phyloP scores from a whole-genome alignment of 2,329 filamentous ascomycete species.

The Elsinoe fawcettii region DNA sequence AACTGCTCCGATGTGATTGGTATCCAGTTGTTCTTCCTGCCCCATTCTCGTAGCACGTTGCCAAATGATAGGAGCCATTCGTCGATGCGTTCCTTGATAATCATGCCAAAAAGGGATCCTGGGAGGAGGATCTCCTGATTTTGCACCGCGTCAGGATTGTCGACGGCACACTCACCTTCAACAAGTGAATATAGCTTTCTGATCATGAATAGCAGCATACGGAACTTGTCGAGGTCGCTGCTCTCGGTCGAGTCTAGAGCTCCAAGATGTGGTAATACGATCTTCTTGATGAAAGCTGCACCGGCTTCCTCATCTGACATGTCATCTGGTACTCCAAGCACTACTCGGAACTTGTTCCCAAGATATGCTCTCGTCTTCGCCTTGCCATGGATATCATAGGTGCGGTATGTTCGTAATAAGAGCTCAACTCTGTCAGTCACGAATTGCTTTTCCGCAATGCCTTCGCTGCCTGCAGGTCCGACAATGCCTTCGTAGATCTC shows the following conservation, averaged over 20 bases:
- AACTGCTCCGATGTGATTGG: constrained; percentile 71
- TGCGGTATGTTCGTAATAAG: constrained; percentile 85
- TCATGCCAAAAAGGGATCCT: constrained; percentile 88
- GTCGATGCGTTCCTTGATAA: constrained; percentile 88
- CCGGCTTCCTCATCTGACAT: constrained; percentile 84
- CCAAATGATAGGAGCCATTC: constrained; percentile 69
- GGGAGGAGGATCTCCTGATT: constrained; percentile 93
- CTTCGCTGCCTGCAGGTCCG: constrained; percentile 66
- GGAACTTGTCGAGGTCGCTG: constrained; percentile 88
- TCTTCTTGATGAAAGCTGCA: constrained; percentile 79
- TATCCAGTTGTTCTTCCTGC: constrained; percentile 42
- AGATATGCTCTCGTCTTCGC: constrained; percentile 77
- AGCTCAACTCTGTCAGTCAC: constrained; percentile 91
- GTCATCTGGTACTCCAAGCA: constrained; percentile 74
- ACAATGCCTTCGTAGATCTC: constrained; percentile 95
- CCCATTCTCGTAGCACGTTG: constrained; percentile 42
- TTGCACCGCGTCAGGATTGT: constrained; percentile 94
- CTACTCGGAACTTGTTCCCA: constrained; percentile 82
- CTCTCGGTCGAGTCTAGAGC: constrained; percentile 74
- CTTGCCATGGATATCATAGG: constrained; percentile 74
- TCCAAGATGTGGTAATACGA: constrained; percentile 87
- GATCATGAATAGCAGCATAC: constrained; percentile 90
- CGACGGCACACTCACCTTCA: constrained; percentile 82
- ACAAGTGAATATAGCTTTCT: constrained; percentile 90
- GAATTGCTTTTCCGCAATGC: constrained; percentile 75